phyloP scores from a whole-genome alignment of 495 filamentous ascomycete genomes.

The Xylaria longipes region DNA sequence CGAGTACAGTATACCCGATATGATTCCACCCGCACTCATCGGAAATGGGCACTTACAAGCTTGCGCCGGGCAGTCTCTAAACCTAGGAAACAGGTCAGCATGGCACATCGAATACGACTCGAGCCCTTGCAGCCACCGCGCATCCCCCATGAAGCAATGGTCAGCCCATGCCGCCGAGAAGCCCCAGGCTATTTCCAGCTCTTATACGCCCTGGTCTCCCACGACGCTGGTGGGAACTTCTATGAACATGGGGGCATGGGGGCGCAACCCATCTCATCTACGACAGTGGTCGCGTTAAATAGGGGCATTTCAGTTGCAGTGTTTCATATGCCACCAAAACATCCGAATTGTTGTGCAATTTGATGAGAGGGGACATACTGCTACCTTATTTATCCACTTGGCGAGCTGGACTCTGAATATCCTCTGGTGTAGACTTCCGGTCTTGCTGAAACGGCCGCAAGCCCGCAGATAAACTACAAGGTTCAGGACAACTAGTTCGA shows the following conservation, averaged over 20 bases:
- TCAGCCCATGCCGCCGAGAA: slow-evolving; percentile 20
- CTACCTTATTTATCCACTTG: slow-evolving; percentile 26
- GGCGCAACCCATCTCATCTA: slow-evolving; percentile 22
- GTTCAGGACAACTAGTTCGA: slow-evolving; percentile 15
- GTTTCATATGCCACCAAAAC: slow-evolving; percentile 18
- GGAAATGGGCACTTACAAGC: slow-evolving; percentile 42
- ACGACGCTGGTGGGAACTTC: slow-evolving; percentile 3
- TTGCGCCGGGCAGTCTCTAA: slow-evolving; percentile 33
- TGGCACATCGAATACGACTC: slow-evolving; percentile 27
- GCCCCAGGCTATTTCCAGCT: slow-evolving; percentile 14
- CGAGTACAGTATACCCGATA: slow-evolving; percentile 38
- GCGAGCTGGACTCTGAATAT: slow-evolving; percentile 8
- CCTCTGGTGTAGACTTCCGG: background rate
- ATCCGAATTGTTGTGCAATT: background rate
- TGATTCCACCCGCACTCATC: slow-evolving; percentile 33
- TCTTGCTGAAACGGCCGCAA: slow-evolving; percentile 4
- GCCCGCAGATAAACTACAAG: slow-evolving; percentile 14
- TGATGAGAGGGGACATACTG: slow-evolving; percentile 24
- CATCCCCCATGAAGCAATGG: slow-evolving; percentile 10
- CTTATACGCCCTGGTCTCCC: slow-evolving; percentile 20
- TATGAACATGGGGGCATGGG: slow-evolving; percentile 14
- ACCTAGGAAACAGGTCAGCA: slow-evolving; percentile 36
- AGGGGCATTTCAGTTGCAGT: slow-evolving; percentile 1
- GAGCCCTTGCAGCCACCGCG: slow-evolving; percentile 12
- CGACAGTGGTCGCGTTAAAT: slow-evolving; percentile 13